Percentiles rank a stretch among this genome's conserved stretches.
phyloP scores from a whole-genome alignment of 192 early-diverging fungal species.

The Borealophlyctis nickersoniae region DNA sequence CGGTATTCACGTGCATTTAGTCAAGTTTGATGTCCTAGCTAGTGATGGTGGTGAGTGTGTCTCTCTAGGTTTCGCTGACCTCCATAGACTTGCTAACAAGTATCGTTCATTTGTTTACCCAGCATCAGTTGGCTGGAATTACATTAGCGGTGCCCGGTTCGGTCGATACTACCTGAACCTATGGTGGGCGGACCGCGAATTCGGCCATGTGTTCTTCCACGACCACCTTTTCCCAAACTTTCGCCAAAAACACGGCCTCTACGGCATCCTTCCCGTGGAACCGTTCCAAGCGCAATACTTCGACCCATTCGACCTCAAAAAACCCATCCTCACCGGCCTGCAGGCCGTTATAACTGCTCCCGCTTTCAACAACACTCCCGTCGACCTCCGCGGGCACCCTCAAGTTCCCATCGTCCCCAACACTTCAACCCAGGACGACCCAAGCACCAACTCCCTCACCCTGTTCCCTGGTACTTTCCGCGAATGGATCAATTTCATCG shows the following conservation, averaged over 20 bases:
- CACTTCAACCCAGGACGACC: slow-evolving; percentile 4
- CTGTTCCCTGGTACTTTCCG: slow-evolving; percentile 1
- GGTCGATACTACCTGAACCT: slow-evolving; percentile 1
- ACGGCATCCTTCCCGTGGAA: background rate
- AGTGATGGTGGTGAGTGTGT: background rate
- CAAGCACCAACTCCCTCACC: background rate
- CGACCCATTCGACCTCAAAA: background rate
- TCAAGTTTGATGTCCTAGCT: slow-evolving; percentile 8
- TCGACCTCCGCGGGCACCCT: background rate
- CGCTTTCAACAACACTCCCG: background rate
- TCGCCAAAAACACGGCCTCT: slow-evolving; percentile 8
- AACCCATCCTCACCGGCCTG: slow-evolving; percentile 9
- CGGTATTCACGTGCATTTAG: slow-evolving; percentile 7
- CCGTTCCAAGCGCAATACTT: background rate
- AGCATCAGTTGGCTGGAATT: slow-evolving; percentile 12
- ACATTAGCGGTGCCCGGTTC: slow-evolving; percentile 11
- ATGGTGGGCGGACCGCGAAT: slow-evolving; percentile 11
- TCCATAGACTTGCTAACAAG: too few relatives aligned
- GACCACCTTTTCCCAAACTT: slow-evolving; percentile 5
- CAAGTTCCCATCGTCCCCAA: too few relatives aligned
- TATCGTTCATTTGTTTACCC: too few relatives aligned
- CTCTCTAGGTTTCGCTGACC: too few relatives aligned
- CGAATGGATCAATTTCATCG: slow-evolving; percentile 17
- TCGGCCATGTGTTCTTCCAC: slow-evolving; percentile 7
- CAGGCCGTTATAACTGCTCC: slow-evolving; percentile 2